These are phyloP conservation scores for Tulasnella sp. DNA, from an alignment of 768 basidiomycete genomes.

Conservation along the genomic window DNA sequence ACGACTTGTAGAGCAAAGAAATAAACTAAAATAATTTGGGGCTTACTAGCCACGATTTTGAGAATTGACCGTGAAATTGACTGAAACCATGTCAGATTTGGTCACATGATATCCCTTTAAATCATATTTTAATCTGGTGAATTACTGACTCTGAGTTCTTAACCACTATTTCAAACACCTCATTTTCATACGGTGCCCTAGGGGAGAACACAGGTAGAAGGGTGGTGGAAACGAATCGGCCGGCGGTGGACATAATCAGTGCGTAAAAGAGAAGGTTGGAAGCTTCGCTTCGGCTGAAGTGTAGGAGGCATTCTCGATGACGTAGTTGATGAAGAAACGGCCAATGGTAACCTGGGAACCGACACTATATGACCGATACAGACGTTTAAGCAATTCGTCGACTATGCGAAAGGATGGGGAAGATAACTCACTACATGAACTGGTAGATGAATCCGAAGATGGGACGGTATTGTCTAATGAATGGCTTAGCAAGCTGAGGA, in stretches of 20 bases:
- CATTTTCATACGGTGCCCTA: slow-evolving; percentile 43
- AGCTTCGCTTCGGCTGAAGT: slow-evolving; percentile 39
- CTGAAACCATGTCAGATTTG: background rate
- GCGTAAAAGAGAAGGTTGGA: slow-evolving; percentile 59
- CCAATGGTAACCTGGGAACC: slow-evolving; percentile 42
- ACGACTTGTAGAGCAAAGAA: slow-evolving; percentile 4
- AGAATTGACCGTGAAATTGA: slow-evolving; percentile 1
- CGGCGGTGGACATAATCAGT: slow-evolving; percentile 20
- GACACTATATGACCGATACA: too few species aligned
- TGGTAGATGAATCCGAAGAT: slow-evolving; percentile 67
- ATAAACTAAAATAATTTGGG: background rate
- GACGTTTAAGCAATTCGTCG: too few species aligned
- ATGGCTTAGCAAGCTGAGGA: slow-evolving; percentile 33
- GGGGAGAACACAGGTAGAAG: slow-evolving; percentile 56
- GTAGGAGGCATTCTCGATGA: slow-evolving; percentile 51
- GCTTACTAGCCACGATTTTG: background rate
- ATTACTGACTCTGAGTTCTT: too few species aligned
- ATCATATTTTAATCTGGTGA: too few species aligned
- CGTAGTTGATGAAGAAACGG: slow-evolving; percentile 54
- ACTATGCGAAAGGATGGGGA: too few species aligned
- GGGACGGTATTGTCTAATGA: slow-evolving; percentile 60
- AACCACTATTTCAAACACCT: too few species aligned
- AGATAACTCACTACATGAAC: too few species aligned
- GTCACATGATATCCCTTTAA: background rate
- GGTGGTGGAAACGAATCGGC: slow-evolving; percentile 46